Base-by-base conservation (phyloP, 345 rosid genomes). In the Citrus hindsii region DNA sequence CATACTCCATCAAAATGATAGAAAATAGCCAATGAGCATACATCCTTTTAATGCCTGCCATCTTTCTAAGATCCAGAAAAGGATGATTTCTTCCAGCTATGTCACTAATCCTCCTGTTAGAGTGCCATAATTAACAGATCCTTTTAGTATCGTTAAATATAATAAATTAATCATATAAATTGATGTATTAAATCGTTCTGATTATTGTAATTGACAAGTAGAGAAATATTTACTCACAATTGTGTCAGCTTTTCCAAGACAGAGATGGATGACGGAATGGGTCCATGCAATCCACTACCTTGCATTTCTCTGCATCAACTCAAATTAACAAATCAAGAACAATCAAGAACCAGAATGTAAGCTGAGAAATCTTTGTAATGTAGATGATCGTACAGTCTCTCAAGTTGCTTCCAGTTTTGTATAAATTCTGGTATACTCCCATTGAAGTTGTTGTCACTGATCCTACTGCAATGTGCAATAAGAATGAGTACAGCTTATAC, bases 361-460 rank as follows among this genome's bases (percentile, higher is more conserved):
- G 6, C 7, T 51, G 12, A 60, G 64, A 66, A 77, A n/a, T 22
- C 30, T 33, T 46, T 33, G 33, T 38, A 64, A 62, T 77, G 53
- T 46, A 40, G 2, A 16, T 25, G 27, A 84, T 79, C 92, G 78
- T 87, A 91, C 94, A 91, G 70, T 78, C 90, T 85, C 0, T 22
- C 2, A 53, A 91, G 90, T n/a, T 76, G 73, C 53, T 65, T 80
- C 92, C 91, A 89, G 79, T 86, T 89, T 78, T 80, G 81, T 42
- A 91, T 76, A 79, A 73, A 91, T 75, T 70, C 82, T 21, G 92
- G 94, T 74, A 89, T 89, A n/a, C 79, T 87, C 69, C 92, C 91
- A 55, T 51, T 87, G 80, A 91, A 84, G 80, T 82, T 83, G 85
- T 89, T 91, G 74, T 88, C 94, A 58, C 82, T 87, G 78, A 91